Base-by-base conservation (phyloP, 345 rosid species). In the Syzygium jambos region DNA sequence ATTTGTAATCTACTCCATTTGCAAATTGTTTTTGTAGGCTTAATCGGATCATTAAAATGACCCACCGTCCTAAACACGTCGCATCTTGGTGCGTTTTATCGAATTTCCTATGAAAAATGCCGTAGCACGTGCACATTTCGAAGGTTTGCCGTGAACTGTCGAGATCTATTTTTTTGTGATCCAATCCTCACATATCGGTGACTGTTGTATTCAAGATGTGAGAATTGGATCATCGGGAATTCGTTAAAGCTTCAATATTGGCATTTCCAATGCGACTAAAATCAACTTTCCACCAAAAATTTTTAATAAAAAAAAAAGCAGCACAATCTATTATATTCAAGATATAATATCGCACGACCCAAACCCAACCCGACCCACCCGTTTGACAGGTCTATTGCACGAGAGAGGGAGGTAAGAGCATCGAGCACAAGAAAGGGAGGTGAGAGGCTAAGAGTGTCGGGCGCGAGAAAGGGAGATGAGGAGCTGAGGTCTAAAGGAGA, bases 1-100 rank as follows among this genome's bases (percentile, higher is more conserved):
- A 9, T 23, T 23, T 56, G 3, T 29, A 63, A 63, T 63, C 29
- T 29, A n/a, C 21, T 29, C 5, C 1, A 7, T 29, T 6, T 63
- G 38, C 77, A 6, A 13, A 63, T 7, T 63, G 1, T 0, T 0
- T 0, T 1, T 7, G 1, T 7, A 9, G 38, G 43, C 43, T 41
- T 41, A 41, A 41, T 41, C 4, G 16, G 2, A 63, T 29, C 10
- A 2, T 29, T 29, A 38, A 63, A 29, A 63, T 14, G 77, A 63
- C 10, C 5, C 11, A n/a, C 9, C 2, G 1, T 63, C 77, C 9
- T 63, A 15, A 63, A 29, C 19, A 29, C 1, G 3, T 29, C 0
- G 19, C 1, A 29, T 8, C 21, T 63, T 29, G 10, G 29, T 15
- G 41, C 22, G 29, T 63, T 63, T 4, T 63, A 15, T 63, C 5